Base-by-base conservation (phyloP, 345 rosid species). In the Lepidium africanum region DNA sequence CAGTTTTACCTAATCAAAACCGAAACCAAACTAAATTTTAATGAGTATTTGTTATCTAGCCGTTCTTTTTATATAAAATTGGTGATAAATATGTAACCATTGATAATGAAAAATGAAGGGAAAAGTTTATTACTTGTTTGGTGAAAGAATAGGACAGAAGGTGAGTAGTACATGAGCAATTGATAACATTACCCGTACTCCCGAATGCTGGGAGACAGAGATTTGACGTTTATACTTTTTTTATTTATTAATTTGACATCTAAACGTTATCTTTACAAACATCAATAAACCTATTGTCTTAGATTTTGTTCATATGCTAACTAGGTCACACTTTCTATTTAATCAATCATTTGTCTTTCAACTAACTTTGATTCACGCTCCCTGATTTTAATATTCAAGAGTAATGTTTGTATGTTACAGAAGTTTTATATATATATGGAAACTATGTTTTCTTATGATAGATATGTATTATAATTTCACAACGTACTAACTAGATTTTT, bases 121-220 rank as follows among this genome's bases (percentile, higher is more conserved):
- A 27, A 27, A 27, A 27, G 32, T 27, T 27, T 27, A 27, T 27
- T 27, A 27, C 32, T 27, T 27, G 32, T 4, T 27, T 27, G 32
- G 32, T 27, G 32, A 27, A 27, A 27, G 32, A 27, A 52, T 36
- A n/a, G 36, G 74, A 46, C 40, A 63, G 33, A 48, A 49, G 13
- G 12, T 62, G 40, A 43, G 10, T 53, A 55, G 57, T 45, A 71
- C 49, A 12, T 13, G 40, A 63, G 25, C 52, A 47, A 38, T 38
- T 64, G 76, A 64, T 47, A 72, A 48, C 70, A 47, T 64, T 64
- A 53, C 67, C 48, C 50, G 67, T 47, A 50, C 55, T 73, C 72
- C 77, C 61, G 16, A 49, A 23, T 51, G 67, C 6, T 35, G 37
- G 61, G 77, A 65, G 67, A 50, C 77, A 65, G 19, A 49, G 67